These are phyloP conservation scores for Mucor irregularis DNA, from an alignment of 371 early-diverging fungal species.

Conservation along the genomic window DNA sequence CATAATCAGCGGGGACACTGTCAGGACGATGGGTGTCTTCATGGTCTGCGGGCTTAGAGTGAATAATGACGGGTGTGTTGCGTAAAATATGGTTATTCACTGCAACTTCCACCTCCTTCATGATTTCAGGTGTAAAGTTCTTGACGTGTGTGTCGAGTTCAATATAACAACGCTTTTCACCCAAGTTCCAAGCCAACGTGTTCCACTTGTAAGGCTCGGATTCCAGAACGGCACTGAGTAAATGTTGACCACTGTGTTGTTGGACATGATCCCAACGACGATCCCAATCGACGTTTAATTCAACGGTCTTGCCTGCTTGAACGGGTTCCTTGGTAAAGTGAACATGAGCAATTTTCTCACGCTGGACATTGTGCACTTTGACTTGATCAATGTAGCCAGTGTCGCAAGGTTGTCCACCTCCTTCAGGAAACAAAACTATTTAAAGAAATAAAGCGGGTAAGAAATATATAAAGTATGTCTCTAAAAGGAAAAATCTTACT, in stretches of 20 bases:
- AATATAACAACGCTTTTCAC: slow-evolving; percentile 57
- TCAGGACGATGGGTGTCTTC: slow-evolving; percentile 51
- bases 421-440: slow-evolving; percentile 71
- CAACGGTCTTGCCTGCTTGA: slow-evolving; percentile 47
- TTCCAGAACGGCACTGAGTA: slow-evolving; percentile 73
- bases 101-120: slow-evolving; percentile 51
- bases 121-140: slow-evolving; percentile 42
- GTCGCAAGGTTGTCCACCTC: slow-evolving; percentile 76
- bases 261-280: slow-evolving; percentile 80
- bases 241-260: slow-evolving; percentile 81
- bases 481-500: slow-evolving; percentile 23
- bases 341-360: slow-evolving; percentile 63
- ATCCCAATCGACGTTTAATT: slow-evolving; percentile 64
- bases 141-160: slow-evolving; percentile 52
- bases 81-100: slow-evolving; percentile 63
- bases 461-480: background rate
- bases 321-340: slow-evolving; percentile 61
- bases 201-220: slow-evolving; percentile 52
- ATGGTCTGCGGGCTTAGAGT: slow-evolving; percentile 27
- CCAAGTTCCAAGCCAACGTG: slow-evolving; percentile 75
- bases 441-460: background rate
- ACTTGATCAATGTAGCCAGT: slow-evolving; percentile 62
- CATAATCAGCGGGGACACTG: slow-evolving; percentile 63
- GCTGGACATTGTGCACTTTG: slow-evolving; percentile 58
- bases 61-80: slow-evolving; percentile 49